Base-by-base conservation (phyloP, 2,329 filamentous ascomycete species). In the Epichloe sibirici region DNA sequence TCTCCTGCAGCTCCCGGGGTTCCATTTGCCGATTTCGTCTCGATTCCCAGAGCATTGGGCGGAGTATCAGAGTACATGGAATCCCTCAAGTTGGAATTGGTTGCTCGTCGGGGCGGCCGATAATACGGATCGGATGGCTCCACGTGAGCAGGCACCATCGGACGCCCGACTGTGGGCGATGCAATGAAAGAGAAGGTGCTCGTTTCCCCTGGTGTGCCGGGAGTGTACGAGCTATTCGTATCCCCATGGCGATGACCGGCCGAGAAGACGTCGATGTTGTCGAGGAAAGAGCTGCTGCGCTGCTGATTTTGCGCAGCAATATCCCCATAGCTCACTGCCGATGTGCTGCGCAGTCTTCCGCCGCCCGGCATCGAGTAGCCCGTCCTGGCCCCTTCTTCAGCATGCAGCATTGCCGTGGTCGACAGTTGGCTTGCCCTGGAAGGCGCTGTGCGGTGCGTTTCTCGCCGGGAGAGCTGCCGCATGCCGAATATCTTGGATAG, bases 401-500 rank as follows among this genome's bases (percentile, higher is more conserved):
- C 72, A 54, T 80, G 78, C 49, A 96, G 73, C 78, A 96, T 96
- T 17, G 83, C 87, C 37, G 86, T 79, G 57, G 83, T 89, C 4
- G 89, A 95, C 51, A 87, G 77, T 66, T 93, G 86, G 63, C 89
- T 96, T 61, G 86, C 83, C 55, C 89, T 81, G 7, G 85, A 85
- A 25, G 78, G 75, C 15, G 79, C 80, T 55, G 75, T 77, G 55
- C 79, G 80, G 47, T 81, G 81, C 53, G 80, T 81, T 56, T 78
- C 73, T 48, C 90, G 82, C 57, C 86, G 82, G 12, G 88, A 88
- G 42, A 96, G 74, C 66, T 96, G 90, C 46, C 90, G 86, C 78
- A 90, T 89, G 49, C 90, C 90, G 64, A 96, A 94, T 45, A 90
- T 88, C 70, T 90, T 95, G 59, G 85, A 84, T 51, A 98, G 75